Percentiles rank a stretch among this genome's conserved stretches.
Evolutionary conservation across 495 filamentous ascomycete species (phyloP).

Genomic region (Parmelia sp.): DNA sequence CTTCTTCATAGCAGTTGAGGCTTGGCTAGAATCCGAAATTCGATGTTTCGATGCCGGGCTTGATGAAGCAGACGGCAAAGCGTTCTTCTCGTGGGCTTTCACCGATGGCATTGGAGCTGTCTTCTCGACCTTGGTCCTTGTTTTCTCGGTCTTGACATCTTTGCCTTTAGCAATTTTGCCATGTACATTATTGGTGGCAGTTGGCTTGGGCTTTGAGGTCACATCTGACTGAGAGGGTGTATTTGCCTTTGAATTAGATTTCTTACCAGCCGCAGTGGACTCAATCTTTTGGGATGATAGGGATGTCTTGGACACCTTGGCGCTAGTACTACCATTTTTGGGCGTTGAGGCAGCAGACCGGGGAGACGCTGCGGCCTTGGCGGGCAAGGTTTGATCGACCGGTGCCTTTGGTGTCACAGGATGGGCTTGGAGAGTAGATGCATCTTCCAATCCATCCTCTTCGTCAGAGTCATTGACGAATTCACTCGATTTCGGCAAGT

Average conservation of each 20-base stretch:
- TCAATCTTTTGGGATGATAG: slow-evolving; percentile 12
- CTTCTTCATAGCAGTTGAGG: slow-evolving; percentile 21
- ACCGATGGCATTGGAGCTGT: slow-evolving; percentile 20
- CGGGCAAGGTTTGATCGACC: slow-evolving; percentile 33
- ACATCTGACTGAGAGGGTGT: slow-evolving; percentile 21
- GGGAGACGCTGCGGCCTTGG: slow-evolving; percentile 25
- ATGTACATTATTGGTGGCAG: background rate
- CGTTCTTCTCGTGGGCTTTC: slow-evolving; percentile 35
- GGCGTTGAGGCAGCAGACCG: slow-evolving; percentile 2
- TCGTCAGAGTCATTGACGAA: slow-evolving; percentile 72
- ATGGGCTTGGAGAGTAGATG: slow-evolving; percentile 37
- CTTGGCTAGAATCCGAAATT: slow-evolving; percentile 19
- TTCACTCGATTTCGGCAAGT: slow-evolving; percentile 63
- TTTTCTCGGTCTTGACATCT: slow-evolving; percentile 9
- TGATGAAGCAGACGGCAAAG: slow-evolving; percentile 33
- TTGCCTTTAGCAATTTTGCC: slow-evolving; percentile 7
- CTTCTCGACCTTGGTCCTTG: slow-evolving; percentile 9
- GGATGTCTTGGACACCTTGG: slow-evolving; percentile 23
- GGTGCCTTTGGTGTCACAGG: slow-evolving; percentile 28
- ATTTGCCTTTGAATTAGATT: slow-evolving; percentile 22
- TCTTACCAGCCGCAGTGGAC: slow-evolving; percentile 24
- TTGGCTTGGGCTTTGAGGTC: slow-evolving; percentile 12
- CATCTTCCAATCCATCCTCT: slow-evolving; percentile 52
- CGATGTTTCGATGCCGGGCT: slow-evolving; percentile 17
- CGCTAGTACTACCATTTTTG: slow-evolving; percentile 8